Conservation (phyloP, 2,329 filamentous ascomycete genomes). For the Nectriaceae sp. region DNA sequence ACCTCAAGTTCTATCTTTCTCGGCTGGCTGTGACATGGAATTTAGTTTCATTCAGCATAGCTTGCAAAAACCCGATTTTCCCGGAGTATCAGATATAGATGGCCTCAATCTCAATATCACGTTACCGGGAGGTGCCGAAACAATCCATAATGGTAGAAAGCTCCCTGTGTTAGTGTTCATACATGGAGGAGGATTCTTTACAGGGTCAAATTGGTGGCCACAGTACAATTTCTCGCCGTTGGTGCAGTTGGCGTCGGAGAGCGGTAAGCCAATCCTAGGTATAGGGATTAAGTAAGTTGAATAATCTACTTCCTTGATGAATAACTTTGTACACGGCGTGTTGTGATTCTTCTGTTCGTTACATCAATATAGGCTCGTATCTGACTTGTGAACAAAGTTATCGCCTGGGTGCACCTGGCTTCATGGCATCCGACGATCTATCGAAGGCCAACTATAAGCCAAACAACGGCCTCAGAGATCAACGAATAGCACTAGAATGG, state of each 20-base stretch:
- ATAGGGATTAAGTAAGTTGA: constrained; percentile 9
- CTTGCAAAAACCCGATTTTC: background rate
- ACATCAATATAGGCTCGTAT: background rate
- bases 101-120: background rate
- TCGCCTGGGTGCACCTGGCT: constrained; percentile 10
- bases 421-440: constrained; percentile 12
- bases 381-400: background rate
- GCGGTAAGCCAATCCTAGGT: constrained; percentile 3
- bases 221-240: constrained; percentile 10
- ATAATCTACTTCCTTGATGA: no score
- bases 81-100: background rate
- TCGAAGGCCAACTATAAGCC: constrained; percentile 2
- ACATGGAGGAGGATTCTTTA: constrained; percentile 12
- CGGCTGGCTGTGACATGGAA: no score
- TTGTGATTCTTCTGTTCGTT: background rate
- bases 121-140: background rate
- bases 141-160: background rate
- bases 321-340: no score
- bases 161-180: constrained; percentile 14
- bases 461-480: constrained; percentile 20
- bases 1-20: no score
- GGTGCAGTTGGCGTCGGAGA: constrained; percentile 2
- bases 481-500: constrained; percentile 18
- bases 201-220: constrained; percentile 14
- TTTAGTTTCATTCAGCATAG: background rate